A percentile compares a stretch with the other conserved stretches of the same genome.
Conservation (phyloP, 2,329 filamentous ascomycete species). For the Neofusicoccum laricinum region DNA sequence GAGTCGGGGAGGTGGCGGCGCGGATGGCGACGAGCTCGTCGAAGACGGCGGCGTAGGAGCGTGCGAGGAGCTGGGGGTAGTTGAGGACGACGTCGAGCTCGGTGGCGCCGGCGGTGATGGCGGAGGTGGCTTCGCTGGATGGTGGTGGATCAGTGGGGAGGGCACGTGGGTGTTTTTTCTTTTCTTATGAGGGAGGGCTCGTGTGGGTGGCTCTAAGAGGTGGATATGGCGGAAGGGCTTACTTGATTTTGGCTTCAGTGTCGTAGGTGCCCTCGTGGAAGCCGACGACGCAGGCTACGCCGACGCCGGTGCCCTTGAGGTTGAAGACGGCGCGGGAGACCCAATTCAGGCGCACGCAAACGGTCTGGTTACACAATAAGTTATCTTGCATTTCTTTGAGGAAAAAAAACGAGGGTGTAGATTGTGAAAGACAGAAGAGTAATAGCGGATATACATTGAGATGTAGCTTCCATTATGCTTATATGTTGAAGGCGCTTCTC, state of each 20-base stretch:
- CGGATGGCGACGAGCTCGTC: slow-evolving; percentile 53
- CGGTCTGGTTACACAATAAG: slow-evolving; percentile 35
- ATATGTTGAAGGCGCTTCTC: too few species aligned
- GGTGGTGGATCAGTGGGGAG: not conserved
- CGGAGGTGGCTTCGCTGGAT: slow-evolving; percentile 46
- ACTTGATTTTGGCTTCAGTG: slow-evolving; percentile 48
- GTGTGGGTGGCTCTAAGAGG: too few species aligned
- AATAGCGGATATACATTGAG: too few species aligned
- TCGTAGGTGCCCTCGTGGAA: slow-evolving; percentile 59
- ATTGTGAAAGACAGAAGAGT: too few species aligned
- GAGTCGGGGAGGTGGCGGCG: slow-evolving; percentile 40
- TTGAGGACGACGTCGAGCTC: slow-evolving; percentile 62
- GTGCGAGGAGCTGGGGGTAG: slow-evolving; percentile 42
- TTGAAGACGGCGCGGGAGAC: slow-evolving; percentile 51
- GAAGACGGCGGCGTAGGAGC: slow-evolving; percentile 42
- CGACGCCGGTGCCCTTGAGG: slow-evolving; percentile 48
- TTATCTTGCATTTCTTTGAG: too few species aligned
- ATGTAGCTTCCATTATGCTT: too few species aligned
- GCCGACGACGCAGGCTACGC: slow-evolving; percentile 57
- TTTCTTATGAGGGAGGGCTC: too few species aligned
- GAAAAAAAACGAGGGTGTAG: too few species aligned
- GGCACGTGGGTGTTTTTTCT: not conserved
- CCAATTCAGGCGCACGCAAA: slow-evolving; percentile 55
- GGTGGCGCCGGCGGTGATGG: slow-evolving; percentile 49
- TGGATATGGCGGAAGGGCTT: slow-evolving; percentile 8